Evolutionary conservation across 2,329 filamentous ascomycete species (phyloP).

Genomic region (Ambrosiella cleistominuta): DNA sequence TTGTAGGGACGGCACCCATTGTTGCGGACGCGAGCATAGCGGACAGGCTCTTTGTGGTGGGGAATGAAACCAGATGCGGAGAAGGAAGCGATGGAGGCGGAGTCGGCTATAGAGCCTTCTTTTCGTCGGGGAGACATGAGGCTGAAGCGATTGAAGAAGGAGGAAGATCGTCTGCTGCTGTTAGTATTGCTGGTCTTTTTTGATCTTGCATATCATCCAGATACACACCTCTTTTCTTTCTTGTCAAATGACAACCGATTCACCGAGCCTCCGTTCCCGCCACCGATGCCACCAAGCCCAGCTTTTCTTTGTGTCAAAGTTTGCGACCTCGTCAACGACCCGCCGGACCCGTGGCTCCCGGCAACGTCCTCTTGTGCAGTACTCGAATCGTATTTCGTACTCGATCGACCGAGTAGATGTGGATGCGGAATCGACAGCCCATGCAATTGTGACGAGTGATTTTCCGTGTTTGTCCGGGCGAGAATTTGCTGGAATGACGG

Average conservation of each 20-base stretch:
- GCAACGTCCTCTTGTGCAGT: not conserved
- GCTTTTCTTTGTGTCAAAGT: not conserved
- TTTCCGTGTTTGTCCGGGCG: constrained; percentile 1
- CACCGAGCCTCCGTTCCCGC: not conserved
- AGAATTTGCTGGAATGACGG: constrained; percentile 6
- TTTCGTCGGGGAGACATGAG: constrained; percentile 30
- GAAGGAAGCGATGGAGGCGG: not conserved
- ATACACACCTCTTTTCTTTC: constrained; percentile 50
- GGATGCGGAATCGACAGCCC: constrained; percentile 3
- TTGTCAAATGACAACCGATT: not conserved
- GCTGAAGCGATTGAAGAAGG: constrained; percentile 67
- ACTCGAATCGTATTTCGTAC: not conserved
- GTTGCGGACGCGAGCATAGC: constrained; percentile 72
- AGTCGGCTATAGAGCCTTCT: constrained; percentile 23
- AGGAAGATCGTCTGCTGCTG: constrained; percentile 57
- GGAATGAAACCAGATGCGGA: constrained; percentile 53
- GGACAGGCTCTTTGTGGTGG: constrained; percentile 70
- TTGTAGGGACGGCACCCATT: constrained; percentile 57
- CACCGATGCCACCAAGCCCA: not conserved
- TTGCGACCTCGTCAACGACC: not conserved
- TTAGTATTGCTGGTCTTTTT: not conserved
- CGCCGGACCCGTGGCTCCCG: not conserved
- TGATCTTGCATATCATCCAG: not conserved
- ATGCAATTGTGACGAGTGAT: not conserved
- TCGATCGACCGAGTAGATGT: not conserved